Conservation (phyloP, 805 yeast genomes). For the Wickerhamiella allomyrinae region DNA sequence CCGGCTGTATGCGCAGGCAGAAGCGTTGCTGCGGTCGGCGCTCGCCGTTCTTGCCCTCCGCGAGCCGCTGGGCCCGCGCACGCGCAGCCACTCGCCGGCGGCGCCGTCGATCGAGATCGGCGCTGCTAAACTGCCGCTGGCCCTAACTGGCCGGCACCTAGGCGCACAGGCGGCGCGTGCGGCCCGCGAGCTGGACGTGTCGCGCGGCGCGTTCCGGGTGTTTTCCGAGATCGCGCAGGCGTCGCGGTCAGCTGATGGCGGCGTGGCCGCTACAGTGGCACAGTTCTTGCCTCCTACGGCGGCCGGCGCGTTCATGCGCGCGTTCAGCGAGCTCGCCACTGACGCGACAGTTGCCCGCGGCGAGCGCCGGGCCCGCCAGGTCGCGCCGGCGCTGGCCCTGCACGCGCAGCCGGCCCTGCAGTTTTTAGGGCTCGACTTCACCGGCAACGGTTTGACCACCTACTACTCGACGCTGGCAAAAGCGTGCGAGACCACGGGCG, state of each 20-base stretch:
- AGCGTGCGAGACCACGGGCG: neutral
- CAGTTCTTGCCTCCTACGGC: constrained; percentile 1
- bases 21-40: constrained; percentile 3
- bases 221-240: neutral
- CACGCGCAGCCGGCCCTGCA: neutral
- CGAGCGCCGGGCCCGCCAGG: constrained; percentile 1
- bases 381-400: constrained; percentile 1
- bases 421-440: neutral
- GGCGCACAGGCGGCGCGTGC: constrained; percentile 5
- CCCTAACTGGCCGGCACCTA: neutral
- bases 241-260: neutral
- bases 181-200: constrained; percentile 4
- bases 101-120: neutral
- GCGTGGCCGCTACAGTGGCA: neutral
- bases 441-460: neutral
- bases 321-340: neutral
- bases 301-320: constrained; percentile 1
- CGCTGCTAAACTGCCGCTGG: neutral
- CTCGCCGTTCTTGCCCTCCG: constrained; percentile 4
- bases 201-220: neutral
- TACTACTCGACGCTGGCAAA: neutral
- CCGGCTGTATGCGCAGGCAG: constrained; percentile 1
- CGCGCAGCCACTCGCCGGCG: neutral
- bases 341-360: neutral
- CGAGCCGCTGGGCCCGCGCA: neutral